These are phyloP conservation scores for Collybiopsis luxurians DNA, from an alignment of 768 basidiomycete species.

Conservation along the genomic window DNA sequence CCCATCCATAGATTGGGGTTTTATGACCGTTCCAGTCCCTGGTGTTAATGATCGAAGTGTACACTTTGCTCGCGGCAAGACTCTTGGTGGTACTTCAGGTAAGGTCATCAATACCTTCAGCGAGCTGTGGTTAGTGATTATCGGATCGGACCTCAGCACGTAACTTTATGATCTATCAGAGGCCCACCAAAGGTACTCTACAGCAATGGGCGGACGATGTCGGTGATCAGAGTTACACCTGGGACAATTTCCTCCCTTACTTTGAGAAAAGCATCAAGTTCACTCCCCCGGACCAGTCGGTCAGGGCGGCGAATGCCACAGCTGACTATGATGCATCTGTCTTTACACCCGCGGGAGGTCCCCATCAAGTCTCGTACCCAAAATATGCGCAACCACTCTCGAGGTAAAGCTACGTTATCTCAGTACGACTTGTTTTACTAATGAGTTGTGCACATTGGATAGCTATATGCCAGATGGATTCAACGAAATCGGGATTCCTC, in stretches of 20 bases:
- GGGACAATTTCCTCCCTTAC: too few species aligned
- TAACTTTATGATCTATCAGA: neutral
- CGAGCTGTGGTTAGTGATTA: too few species aligned
- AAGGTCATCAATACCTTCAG: too few species aligned
- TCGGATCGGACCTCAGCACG: neutral
- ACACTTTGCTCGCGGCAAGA: neutral
- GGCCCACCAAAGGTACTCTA: neutral
- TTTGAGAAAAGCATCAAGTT: too few species aligned
- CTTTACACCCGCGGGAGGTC: neutral
- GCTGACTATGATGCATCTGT: neutral
- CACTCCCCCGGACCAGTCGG: too few species aligned
- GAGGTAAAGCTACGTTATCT: neutral
- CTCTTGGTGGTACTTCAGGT: neutral
- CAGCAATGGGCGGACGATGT: neutral
- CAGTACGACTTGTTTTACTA: too few species aligned
- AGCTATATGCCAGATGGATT: neutral
- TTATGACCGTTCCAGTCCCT: neutral
- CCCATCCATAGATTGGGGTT: neutral
- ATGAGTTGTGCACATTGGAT: neutral
- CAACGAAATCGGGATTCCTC: neutral
- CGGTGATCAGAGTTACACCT: too few species aligned
- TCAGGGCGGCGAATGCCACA: neutral
- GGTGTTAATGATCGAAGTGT: neutral
- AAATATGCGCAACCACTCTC: neutral
- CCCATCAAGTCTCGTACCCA: neutral